These are phyloP conservation scores for Panicum virgatum DNA, from an alignment of 202 grass and related monocot species.

Conservation along the genomic window DNA sequence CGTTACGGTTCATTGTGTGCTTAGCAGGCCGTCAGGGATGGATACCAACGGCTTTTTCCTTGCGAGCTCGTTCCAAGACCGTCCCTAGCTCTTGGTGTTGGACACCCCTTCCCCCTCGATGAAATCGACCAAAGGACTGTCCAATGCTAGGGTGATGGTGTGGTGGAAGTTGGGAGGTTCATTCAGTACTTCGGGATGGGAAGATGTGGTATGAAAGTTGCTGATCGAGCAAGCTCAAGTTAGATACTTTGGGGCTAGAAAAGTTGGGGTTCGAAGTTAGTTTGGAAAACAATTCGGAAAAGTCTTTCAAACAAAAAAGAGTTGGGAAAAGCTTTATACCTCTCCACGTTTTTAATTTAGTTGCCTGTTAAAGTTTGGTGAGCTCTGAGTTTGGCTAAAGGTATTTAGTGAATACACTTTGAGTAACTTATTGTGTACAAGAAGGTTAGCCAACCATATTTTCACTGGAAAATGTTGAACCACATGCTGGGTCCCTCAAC, in stretches of 20 bases:
- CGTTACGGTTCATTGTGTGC: background rate
- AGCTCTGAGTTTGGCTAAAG: background rate
- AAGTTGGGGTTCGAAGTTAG: too few species aligned
- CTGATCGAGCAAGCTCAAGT: background rate
- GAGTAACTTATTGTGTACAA: background rate
- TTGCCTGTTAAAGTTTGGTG: background rate
- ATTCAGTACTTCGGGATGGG: background rate
- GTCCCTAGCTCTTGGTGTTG: background rate
- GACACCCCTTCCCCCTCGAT: background rate
- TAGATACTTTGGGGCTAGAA: background rate
- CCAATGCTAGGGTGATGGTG: background rate
- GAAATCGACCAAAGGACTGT: background rate
- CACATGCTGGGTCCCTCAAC: background rate
- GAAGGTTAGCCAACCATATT: background rate
- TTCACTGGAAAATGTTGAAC: background rate
- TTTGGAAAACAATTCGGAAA: too few species aligned
- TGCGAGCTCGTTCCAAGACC: background rate
- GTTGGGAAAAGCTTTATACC: background rate
- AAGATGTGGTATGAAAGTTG: background rate
- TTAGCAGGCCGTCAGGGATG: background rate
- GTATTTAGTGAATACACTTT: background rate
- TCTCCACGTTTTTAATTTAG: background rate
- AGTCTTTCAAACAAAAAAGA: too few species aligned
- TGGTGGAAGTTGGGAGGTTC: background rate
- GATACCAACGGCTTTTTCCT: background rate